These are phyloP conservation scores for Fusarium liriodendri DNA, from an alignment of 2,329 filamentous ascomycete species.

Conservation along the genomic window DNA sequence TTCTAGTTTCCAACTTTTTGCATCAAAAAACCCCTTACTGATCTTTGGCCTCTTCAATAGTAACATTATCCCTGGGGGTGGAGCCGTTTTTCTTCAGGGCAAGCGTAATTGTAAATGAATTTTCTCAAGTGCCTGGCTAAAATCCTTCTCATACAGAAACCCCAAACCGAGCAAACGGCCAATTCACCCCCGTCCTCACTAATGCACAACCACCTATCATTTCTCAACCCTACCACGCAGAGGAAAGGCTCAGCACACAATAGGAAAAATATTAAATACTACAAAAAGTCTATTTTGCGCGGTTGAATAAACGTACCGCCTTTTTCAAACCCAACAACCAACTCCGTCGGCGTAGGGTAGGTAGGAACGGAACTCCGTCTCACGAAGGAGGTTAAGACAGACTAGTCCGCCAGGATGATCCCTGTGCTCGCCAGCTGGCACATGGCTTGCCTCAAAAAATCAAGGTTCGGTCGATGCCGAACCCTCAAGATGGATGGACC, in stretches of 20 bases:
- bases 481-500: not conserved
- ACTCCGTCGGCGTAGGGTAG: not conserved
- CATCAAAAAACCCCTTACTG: too few species aligned
- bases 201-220: too few species aligned
- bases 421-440: not conserved
- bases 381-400: not conserved
- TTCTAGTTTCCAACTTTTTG: too few species aligned
- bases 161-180: too few species aligned
- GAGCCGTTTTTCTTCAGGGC: too few species aligned
- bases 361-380: not conserved
- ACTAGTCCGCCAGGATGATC: not conserved
- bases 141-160: too few species aligned
- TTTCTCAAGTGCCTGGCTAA: too few species aligned
- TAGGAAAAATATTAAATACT: not conserved
- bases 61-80: too few species aligned
- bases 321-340: not conserved
- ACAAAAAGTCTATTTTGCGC: not conserved
- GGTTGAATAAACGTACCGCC: not conserved
- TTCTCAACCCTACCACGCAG: too few species aligned
- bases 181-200: too few species aligned
- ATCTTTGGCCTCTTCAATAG: too few species aligned
- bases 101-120: too few species aligned
- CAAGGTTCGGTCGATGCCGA: not conserved
- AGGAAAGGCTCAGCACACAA: not conserved
- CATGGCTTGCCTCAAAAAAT: not conserved